Evolutionary conservation across 2,329 filamentous ascomycete genomes (phyloP).

Genomic region (Phoma sp.): DNA sequence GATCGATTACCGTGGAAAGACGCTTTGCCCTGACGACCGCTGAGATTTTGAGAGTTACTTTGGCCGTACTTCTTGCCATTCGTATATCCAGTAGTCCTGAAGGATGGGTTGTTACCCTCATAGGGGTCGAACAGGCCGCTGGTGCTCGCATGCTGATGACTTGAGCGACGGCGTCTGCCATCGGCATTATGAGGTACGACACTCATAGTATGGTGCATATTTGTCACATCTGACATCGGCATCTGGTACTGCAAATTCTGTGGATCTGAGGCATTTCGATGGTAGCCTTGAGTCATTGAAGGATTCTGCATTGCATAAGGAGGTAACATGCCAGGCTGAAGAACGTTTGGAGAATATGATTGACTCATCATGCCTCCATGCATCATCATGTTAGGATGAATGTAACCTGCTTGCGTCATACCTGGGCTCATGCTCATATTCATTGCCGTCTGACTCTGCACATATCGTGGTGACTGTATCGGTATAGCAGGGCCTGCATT

Average conservation of each 20-base stretch:
- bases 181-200: slow-evolving; percentile 18
- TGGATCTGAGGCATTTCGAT: slow-evolving; percentile 13
- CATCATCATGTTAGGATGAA: slow-evolving; percentile 9
- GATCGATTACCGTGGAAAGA: slow-evolving; percentile 23
- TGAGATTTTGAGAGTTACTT: slow-evolving; percentile 18
- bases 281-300: slow-evolving; percentile 21
- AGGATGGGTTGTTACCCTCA: slow-evolving; percentile 27
- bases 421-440: slow-evolving; percentile 5
- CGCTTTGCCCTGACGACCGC: slow-evolving; percentile 27
- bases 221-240: slow-evolving; percentile 40
- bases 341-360: slow-evolving; percentile 18
- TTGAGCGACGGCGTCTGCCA: slow-evolving; percentile 18
- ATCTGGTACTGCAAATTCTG: slow-evolving; percentile 8
- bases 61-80: slow-evolving; percentile 21
- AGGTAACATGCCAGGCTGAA: slow-evolving; percentile 19
- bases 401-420: slow-evolving; percentile 22
- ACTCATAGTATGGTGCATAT: slow-evolving; percentile 24
- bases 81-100: slow-evolving; percentile 21
- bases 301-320: slow-evolving; percentile 15
- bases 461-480: slow-evolving; percentile 24
- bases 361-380: slow-evolving; percentile 10
- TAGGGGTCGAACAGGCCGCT: slow-evolving; percentile 38
- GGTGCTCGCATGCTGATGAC: slow-evolving; percentile 8
- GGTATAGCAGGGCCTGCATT: slow-evolving; percentile 16
- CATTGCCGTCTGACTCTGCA: slow-evolving; percentile 18